Conservation (phyloP, 2,329 filamentous ascomycete species). For the Eurotiales sp. region DNA sequence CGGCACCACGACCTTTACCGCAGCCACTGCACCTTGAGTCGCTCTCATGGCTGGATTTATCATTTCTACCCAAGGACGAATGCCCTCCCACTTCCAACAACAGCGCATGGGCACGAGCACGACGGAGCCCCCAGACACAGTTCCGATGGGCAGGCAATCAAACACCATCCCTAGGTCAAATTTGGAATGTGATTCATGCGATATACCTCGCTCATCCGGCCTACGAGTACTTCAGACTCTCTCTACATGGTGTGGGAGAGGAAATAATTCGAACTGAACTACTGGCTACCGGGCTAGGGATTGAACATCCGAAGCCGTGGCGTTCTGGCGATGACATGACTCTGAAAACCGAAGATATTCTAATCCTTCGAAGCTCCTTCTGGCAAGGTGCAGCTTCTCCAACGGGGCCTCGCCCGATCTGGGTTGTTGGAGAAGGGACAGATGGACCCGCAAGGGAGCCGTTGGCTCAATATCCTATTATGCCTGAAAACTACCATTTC, state of each 20-base stretch:
- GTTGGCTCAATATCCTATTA: conserved; percentile 7
- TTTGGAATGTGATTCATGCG: conserved; percentile 47
- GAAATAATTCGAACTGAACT: conserved; percentile 39
- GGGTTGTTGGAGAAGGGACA: conserved; percentile 18
- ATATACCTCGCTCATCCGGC: conserved; percentile 43
- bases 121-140: conserved; percentile 40
- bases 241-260: conserved; percentile 35
- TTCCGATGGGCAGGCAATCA: conserved; percentile 38
- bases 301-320: conserved; percentile 11
- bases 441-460: conserved; percentile 14
- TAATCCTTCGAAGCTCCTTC: conserved; percentile 14
- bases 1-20: conserved; percentile 28
- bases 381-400: conserved; percentile 18
- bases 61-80: conserved; percentile 16
- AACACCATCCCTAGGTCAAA: conserved; percentile 42
- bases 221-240: conserved; percentile 44
- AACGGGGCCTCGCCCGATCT: conserved; percentile 13
- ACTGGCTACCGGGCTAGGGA: conserved; percentile 29
- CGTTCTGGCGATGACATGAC: not conserved
- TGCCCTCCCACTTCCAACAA: conserved; percentile 22
- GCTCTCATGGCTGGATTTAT: conserved; percentile 37
- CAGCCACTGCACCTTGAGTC: conserved; percentile 38
- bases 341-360: conserved; percentile 1
- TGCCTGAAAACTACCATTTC: conserved; percentile 16
- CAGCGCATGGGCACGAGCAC: conserved; percentile 42